Evolutionary conservation across 495 filamentous ascomycete species (phyloP).

Genomic region (Penicillium cinerascens): DNA sequence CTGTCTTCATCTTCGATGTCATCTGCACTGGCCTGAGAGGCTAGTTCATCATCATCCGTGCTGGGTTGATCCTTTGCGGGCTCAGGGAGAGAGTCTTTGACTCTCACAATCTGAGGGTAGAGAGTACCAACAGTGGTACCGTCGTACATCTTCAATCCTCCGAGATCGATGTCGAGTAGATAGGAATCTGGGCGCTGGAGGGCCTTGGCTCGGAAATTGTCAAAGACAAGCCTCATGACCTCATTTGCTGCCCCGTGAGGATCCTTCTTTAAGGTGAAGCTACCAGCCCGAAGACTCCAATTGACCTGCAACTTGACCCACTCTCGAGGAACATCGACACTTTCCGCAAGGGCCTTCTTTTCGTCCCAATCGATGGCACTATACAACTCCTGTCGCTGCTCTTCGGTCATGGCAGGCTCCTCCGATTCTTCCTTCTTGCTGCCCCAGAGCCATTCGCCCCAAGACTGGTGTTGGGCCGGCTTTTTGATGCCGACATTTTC

Average conservation of each 20-base stretch:
- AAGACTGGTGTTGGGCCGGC: conserved; percentile 62
- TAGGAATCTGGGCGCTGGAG: conserved; percentile 87
- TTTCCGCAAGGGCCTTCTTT: conserved; percentile 82
- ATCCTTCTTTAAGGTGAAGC: conserved; percentile 86
- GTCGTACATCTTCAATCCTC: conserved; percentile 90
- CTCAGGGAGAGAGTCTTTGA: conserved; percentile 75
- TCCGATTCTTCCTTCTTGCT: conserved; percentile 68
- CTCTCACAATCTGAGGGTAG: conserved; percentile 88
- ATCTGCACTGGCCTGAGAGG: conserved; percentile 44
- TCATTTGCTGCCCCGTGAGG: conserved; percentile 77
- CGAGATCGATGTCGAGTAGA: conserved; percentile 81
- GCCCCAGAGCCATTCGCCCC: conserved; percentile 87
- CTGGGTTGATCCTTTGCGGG: conserved; percentile 40
- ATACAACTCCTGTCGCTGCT: conserved; percentile 94
- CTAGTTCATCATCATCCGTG: conserved; percentile 60
- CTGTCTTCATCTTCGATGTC: conserved; percentile 64
- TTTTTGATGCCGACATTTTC: conserved; percentile 84
- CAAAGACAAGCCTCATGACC: conserved; percentile 85
- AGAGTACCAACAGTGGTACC: conserved; percentile 87
- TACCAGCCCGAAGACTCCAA: conserved; percentile 82
- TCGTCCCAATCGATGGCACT: conserved; percentile 98
- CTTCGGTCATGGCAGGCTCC: conserved; percentile 80
- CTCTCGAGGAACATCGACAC: conserved; percentile 84
- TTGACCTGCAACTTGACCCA: conserved; percentile 90
- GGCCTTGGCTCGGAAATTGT: conserved; percentile 84